Conservation (phyloP, 768 basidiomycete species). For the Gyrodon lividus region DNA sequence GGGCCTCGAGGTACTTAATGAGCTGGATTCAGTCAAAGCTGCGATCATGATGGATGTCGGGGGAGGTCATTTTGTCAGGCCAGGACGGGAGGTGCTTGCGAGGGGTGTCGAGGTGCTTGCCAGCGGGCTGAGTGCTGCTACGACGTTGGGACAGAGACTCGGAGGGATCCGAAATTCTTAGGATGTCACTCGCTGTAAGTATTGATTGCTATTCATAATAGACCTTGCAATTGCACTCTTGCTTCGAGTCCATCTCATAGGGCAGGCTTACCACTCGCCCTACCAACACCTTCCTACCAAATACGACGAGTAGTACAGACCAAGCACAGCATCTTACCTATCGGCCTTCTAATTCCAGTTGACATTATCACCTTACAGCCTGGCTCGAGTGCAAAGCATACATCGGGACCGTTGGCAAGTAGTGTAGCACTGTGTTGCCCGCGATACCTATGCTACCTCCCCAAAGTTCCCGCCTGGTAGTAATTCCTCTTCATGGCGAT, state of each 20-base stretch:
- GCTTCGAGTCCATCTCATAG: no score
- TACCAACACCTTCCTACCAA: no score
- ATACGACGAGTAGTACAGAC: no score
- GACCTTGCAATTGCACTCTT: neutral
- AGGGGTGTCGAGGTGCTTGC: slow-evolving; percentile 47
- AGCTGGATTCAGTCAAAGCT: slow-evolving; percentile 79
- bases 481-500: no score
- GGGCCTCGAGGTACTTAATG: slow-evolving; percentile 90
- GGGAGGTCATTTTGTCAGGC: slow-evolving; percentile 29
- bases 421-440: no score
- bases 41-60: slow-evolving; percentile 84
- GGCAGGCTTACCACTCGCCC: neutral
- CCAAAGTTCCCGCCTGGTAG: no score
- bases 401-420: no score
- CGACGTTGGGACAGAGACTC: slow-evolving; percentile 25
- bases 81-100: slow-evolving; percentile 35
- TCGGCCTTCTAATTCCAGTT: no score
- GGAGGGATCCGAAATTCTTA: slow-evolving; percentile 8
- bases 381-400: no score
- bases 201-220: neutral
- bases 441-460: no score
- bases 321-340: no score
- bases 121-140: slow-evolving; percentile 33
- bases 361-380: no score
- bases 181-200: neutral